Conservation (phyloP, 768 basidiomycete genomes). For the Tylopilus sp. region DNA sequence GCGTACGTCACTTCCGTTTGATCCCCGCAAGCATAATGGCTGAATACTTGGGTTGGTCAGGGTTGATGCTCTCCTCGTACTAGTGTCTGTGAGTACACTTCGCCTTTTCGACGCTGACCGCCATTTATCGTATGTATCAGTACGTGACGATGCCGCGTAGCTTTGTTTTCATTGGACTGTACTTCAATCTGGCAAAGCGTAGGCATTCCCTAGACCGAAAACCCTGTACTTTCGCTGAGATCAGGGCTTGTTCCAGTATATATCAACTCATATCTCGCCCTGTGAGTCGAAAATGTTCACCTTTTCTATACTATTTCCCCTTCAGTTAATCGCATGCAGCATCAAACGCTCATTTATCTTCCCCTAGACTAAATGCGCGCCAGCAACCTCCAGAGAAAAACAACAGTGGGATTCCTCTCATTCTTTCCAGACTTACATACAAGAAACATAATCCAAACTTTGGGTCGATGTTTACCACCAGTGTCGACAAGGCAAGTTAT, state of each 20-base stretch:
- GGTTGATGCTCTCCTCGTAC: conserved; percentile 41
- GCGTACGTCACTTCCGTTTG: conserved; percentile 30
- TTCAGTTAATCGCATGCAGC: not conserved
- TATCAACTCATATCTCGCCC: conserved; percentile 52
- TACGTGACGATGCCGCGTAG: conserved; percentile 50
- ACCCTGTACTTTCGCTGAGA: not conserved
- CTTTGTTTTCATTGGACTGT: conserved; percentile 51
- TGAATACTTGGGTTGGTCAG: conserved; percentile 26
- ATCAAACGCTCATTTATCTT: not conserved
- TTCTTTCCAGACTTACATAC: conserved; percentile 36
- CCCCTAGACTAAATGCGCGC: conserved; percentile 43
- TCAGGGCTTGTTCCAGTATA: conserved; percentile 37
- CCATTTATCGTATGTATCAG: conserved; percentile 6
- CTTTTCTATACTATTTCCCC: not conserved
- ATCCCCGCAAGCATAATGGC: not conserved
- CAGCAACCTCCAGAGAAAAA: conserved; percentile 31
- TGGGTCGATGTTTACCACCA: not conserved
- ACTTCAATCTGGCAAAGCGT: conserved; percentile 52
- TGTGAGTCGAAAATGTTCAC: conserved; percentile 17
- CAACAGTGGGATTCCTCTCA: conserved; percentile 37
- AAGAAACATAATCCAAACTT: not conserved
- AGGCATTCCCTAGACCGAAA: conserved; percentile 15
- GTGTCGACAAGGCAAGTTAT: conserved; percentile 4
- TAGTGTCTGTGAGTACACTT: conserved; percentile 34
- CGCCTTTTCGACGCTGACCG: no score